Base-by-base conservation (phyloP, 2,329 filamentous ascomycete species). In the Ceratocystis smalleyi region DNA sequence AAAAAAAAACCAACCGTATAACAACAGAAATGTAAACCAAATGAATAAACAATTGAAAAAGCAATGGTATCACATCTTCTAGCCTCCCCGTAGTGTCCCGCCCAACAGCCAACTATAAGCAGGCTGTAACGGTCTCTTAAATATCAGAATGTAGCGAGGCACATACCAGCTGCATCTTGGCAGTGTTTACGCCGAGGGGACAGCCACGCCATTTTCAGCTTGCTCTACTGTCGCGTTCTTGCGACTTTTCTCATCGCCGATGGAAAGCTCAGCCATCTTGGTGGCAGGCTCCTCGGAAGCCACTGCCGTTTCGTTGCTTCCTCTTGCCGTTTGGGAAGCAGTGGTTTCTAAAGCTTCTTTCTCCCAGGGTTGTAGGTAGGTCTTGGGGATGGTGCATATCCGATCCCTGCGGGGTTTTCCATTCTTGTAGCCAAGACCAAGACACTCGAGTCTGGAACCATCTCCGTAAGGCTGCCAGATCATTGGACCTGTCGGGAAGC, bases 401-500 rank as follows among this genome's bases (percentile, higher is more conserved):
- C 73, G 72, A 69, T 80, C 78, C 15, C 71, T 70, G 65, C 79
- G 75, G 64, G 77, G 71, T 67, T 76, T 72, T 15, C 78, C 77
- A 2, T 75, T 74, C 61, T 74, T 72, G 62, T 73, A 76, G 1
- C 83, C 83, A 7, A 80, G 74, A 0, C 79, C 79, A 4, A 83
- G 59, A 64, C 82, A 84, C 67, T 80, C 78, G 35, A 84, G 65
- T 61, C 73, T 71, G 61, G 74, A 74, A 17, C 75, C 78, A 57
- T 74, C 77, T 2, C 77, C 75, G 2, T 74, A 71, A n/a, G 79
- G 75, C 59, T 77, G 72, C 83, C 83, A 86, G 67, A 81, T 75
- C 70, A 83, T 71, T 0, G 83, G 83, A 0, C 83, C 83, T 3
- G 73, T 70, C 0, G 81, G 82, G 69, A 86, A 84, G 1, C 73